Conservation (phyloP, 495 filamentous ascomycete genomes). For the Amniculicola lignicola region DNA sequence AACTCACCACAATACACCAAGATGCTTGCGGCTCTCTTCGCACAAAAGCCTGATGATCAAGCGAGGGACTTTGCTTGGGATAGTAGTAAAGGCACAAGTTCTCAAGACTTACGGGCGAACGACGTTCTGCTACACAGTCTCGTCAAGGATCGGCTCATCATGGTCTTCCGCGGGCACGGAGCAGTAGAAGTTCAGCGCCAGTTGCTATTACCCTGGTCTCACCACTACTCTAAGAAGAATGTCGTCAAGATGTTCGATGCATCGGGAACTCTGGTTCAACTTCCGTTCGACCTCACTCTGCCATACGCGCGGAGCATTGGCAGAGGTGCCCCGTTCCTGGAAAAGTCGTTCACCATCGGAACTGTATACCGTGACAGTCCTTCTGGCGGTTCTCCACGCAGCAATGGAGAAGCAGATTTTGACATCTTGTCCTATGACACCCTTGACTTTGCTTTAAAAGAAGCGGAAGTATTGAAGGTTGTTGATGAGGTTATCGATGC, state of each 20-base stretch:
- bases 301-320: conserved; percentile 86
- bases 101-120: conserved; percentile 53
- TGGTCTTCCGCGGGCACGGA: conserved; percentile 87
- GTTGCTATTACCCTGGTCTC: conserved; percentile 74
- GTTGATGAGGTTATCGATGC: conserved; percentile 83
- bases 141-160: conserved; percentile 70
- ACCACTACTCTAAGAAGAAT: conserved; percentile 65
- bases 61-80: conserved; percentile 89
- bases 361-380: conserved; percentile 79
- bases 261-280: conserved; percentile 78
- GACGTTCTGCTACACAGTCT: conserved; percentile 69
- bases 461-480: conserved; percentile 93
- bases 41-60: conserved; percentile 62
- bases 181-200: conserved; percentile 77
- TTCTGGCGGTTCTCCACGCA: conserved; percentile 73
- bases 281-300: conserved; percentile 88
- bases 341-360: conserved; percentile 84
- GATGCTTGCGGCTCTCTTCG: conserved; percentile 80
- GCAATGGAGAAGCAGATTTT: conserved; percentile 88
- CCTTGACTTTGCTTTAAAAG: conserved; percentile 80
- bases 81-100: conserved; percentile 49
- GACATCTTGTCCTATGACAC: conserved; percentile 82
- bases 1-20: conserved; percentile 86
- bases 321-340: conserved; percentile 60
- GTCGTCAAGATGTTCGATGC: conserved; percentile 76